A percentile compares a stretch with the other conserved stretches of the same genome.
phyloP scores from a whole-genome alignment of 108 stramenopile genomes.

The Cyclotella choctawhatcheeana region DNA sequence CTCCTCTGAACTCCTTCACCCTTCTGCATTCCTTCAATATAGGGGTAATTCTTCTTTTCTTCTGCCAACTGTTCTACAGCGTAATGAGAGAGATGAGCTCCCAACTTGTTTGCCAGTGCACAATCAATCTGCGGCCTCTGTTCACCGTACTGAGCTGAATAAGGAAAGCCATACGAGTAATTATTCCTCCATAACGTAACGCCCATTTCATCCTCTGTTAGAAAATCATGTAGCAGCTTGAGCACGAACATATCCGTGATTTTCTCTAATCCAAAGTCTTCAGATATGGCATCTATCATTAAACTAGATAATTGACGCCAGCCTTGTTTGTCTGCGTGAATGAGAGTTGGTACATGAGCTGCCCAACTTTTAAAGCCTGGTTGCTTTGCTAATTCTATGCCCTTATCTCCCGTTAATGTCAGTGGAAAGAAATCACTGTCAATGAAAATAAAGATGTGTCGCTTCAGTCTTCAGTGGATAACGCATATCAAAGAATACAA shows the following conservation, averaged over 20 bases:
- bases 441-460: neutral
- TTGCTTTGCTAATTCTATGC: constrained; percentile 4
- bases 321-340: constrained; percentile 13
- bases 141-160: neutral
- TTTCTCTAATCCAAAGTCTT: constrained; percentile 13
- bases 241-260: constrained; percentile 20
- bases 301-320: constrained; percentile 12
- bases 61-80: constrained; percentile 6
- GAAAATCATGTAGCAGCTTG: constrained; percentile 15
- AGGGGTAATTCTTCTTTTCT: constrained; percentile 13
- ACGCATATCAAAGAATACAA: neutral
- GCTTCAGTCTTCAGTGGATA: neutral
- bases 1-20: constrained; percentile 4
- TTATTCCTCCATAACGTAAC: constrained; percentile 17
- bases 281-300: constrained; percentile 23
- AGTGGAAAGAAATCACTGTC: constrained; percentile 19
- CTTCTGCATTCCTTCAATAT: constrained; percentile 19
- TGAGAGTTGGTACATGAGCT: constrained; percentile 17
- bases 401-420: constrained; percentile 7
- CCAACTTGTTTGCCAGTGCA: constrained; percentile 7
- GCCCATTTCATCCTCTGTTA: constrained; percentile 19
- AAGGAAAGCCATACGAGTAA: constrained; percentile 10
- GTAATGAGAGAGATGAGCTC: constrained; percentile 12
- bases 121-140: constrained; percentile 12
- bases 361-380: constrained; percentile 14